Base-by-base conservation (phyloP, 148 eudicot species). In the Nepenthes gracilis region DNA sequence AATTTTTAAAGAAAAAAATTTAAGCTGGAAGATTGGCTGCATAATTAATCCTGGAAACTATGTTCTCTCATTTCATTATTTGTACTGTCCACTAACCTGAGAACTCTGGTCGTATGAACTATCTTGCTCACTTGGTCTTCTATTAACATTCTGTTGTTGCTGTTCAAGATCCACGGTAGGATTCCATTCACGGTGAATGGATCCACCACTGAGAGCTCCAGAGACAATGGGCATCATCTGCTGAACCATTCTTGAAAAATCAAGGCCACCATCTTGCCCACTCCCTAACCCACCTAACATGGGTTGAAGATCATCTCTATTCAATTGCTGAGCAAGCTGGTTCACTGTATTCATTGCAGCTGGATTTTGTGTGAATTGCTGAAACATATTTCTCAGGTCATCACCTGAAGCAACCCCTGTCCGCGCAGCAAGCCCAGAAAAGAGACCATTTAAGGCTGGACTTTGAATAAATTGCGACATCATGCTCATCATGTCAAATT, bases 161-260 rank as follows among this genome's bases (percentile, higher is more conserved):
- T 14, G 37, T 54, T 65, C 72, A 54, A 75, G 71, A 54, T 66
- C 61, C 58, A 68, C 35, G 32, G 54, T 58, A 62, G 67, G 62
- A 10, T 51, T 12, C 8, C 58, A 62, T 61, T 69, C 76, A 67
- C 66, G 61, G 38, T n/a, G 61, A 51, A 63, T 52, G 8, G 91
- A 70, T 57, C 73, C 70, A 45, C 94, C 83, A 45, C 94, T 81
- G 40, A 93, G 79, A 63, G 90, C 96, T 65, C 84, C 86, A 70
- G 98, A 82, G 62, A 93, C 98, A 73, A 93, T 71, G 51, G 98
- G 98, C 98, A 93, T 84, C 98, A 88, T 88, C 74, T 93, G 96
- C 64, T 88, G 98, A 72, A 93, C 57, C 99, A 93, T 86, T 36
- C 87, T 78, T 36, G 95, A 81, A 57, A 89, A 68, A 74, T 88